Base-by-base conservation (phyloP, 225 moss, liverwort and hornwort species). In the Bryoerythrophyllum caledonicum region DNA sequence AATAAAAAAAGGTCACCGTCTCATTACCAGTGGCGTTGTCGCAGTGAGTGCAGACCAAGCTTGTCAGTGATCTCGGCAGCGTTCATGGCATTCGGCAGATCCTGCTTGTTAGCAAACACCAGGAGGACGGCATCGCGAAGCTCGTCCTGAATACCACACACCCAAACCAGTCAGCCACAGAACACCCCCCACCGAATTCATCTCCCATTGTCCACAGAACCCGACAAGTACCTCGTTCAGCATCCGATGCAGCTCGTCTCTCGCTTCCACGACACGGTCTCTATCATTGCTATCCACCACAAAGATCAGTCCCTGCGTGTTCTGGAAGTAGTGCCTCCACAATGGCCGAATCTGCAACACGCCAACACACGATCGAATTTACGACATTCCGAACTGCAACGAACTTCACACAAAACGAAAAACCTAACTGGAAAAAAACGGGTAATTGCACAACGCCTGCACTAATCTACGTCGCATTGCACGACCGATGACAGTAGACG, bases 311-410 rank as follows among this genome's bases (percentile, higher is more conserved):
- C 93, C 96, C 86, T 96, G 96, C 48, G 91, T 96, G 74, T 94
- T 94, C 80, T 96, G 93, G 78, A 96, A 96, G 56, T 93, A 96
- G 57, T 96, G 93, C 85, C 96, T 93, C 96, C 93, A 96, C 80
- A 96, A 66, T 61, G 96, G 96, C 21, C 93, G 91, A 74, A 96
- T 96, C 93, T 94, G 78, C 63, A 10, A 54, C 23, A 34, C 48
- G 43, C 53, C 11, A 20, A 30, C 1, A 9, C 12, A 16, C 10
- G 69, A 27, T 0, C 1, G 6, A 17, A 28, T 37, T 23, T 15
- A 1, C 9, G 24, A 0, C 62, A 1, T 3, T 19, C 48, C 43
- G 4, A 15, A 14, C 0, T 5, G 6, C 24, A 43, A 24, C 46
- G 3, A 1, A n/a, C 4, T 35, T 14, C 1, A 32, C 1, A n/a